Evolutionary conservation across 2,329 filamentous ascomycete genomes (phyloP).

Genomic region (Ceratocystis eucalypticola): DNA sequence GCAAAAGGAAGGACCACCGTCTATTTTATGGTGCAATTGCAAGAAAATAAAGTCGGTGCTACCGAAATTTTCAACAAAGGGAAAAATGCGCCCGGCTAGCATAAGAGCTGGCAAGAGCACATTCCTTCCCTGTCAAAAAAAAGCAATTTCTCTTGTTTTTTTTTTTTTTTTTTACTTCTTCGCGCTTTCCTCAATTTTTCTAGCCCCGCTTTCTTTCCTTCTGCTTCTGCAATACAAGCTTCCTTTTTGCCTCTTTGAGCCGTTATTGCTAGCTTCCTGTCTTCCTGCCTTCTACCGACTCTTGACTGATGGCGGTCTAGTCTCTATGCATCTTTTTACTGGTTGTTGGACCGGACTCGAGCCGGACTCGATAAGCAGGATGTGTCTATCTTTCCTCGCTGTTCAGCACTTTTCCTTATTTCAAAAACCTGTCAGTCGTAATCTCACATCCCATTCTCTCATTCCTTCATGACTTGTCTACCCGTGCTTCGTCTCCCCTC

Average conservation of each 20-base stretch:
- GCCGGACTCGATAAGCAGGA: neutral
- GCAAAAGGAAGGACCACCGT: neutral
- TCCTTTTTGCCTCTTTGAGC: neutral
- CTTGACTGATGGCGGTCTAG: neutral
- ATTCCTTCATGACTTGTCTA: neutral
- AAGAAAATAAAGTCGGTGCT: conserved; percentile 2
- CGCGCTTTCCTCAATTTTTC: neutral
- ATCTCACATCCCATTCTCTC: neutral
- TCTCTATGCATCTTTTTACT: neutral
- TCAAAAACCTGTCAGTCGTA: neutral
- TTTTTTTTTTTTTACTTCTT: neutral
- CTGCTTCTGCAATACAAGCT: neutral
- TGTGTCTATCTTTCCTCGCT: neutral
- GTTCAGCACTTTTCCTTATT: neutral
- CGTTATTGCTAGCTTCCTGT: neutral
- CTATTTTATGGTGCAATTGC: neutral
- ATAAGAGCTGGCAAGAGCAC: neutral
- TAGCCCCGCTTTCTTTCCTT: neutral
- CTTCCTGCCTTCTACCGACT: neutral
- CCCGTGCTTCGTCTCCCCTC: too few species aligned
- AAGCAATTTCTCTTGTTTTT: neutral
- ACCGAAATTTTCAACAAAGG: conserved; percentile 1
- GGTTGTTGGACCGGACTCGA: neutral
- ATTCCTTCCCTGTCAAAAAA: neutral
- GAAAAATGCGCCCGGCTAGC: neutral